phyloP scores from a whole-genome alignment of 768 basidiomycete genomes.

The Mycena vitilis region DNA sequence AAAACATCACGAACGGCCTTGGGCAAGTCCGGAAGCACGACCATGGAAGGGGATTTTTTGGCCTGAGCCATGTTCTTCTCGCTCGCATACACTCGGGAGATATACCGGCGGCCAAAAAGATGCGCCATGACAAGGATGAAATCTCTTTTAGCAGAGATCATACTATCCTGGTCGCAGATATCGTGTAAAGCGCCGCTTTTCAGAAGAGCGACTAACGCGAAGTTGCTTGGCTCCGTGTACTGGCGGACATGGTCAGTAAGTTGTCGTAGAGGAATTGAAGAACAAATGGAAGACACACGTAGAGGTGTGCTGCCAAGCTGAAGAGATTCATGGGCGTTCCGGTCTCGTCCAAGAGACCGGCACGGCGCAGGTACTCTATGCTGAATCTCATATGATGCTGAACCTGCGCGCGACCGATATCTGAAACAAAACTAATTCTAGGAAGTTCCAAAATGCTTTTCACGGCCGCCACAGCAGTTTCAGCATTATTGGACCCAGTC shows the following conservation, averaged over 20 bases:
- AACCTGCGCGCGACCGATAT: constrained; percentile 66
- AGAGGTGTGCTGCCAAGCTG: constrained; percentile 64
- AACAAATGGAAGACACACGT: constrained; percentile 44
- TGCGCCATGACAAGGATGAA: constrained; percentile 70
- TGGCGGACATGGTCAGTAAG: constrained; percentile 31
- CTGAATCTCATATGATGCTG: constrained; percentile 76
- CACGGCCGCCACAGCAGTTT: constrained; percentile 61
- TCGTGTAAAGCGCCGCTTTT: constrained; percentile 68
- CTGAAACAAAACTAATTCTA: constrained; percentile 67
- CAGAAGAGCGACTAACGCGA: constrained; percentile 70
- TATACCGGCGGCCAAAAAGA: constrained; percentile 71
- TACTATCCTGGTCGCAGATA: constrained; percentile 57
- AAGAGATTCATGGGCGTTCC: constrained; percentile 72
- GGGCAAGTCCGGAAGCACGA: constrained; percentile 65
- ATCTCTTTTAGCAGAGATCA: constrained; percentile 57
- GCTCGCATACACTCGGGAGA: constrained; percentile 58
- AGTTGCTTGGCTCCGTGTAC: constrained; percentile 78
- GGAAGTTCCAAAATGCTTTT: constrained; percentile 66
- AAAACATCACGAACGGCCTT: constrained; percentile 55
- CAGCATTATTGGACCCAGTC: constrained; percentile 66
- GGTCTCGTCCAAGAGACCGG: constrained; percentile 60
- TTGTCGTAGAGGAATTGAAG: background rate
- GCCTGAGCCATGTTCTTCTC: constrained; percentile 46
- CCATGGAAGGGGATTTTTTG: constrained; percentile 63
- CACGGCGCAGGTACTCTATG: constrained; percentile 75